Evolutionary conservation across 345 rosid genomes (phyloP).

Genomic region (Lepidium sativum): DNA sequence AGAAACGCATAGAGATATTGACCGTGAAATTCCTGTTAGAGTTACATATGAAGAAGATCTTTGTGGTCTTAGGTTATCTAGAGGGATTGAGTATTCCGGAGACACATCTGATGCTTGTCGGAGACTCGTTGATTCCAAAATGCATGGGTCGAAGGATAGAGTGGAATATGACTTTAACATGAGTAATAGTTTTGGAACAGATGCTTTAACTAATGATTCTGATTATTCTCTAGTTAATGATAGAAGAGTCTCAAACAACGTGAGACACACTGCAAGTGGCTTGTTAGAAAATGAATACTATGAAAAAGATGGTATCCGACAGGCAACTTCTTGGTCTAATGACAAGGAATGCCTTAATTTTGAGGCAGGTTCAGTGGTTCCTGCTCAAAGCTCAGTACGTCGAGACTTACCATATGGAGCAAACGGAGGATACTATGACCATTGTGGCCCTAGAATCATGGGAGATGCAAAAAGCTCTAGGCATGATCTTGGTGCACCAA

Average conservation of each 20-base stretch:
- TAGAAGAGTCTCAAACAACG: conserved; percentile 20
- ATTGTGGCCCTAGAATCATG: conserved; percentile 8
- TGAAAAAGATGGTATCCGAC: conserved; percentile 17
- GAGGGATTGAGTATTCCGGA: conserved; percentile 7
- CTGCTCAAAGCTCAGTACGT: conserved; percentile 20
- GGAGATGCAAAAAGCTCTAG: conserved; percentile 22
- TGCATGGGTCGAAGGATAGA: conserved; percentile 12
- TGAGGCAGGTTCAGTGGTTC: conserved; percentile 19
- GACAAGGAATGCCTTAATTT: conserved; percentile 3
- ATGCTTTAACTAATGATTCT: conserved; percentile 3
- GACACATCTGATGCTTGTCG: conserved; percentile 13
- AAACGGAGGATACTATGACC: conserved; percentile 18
- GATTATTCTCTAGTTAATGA: conserved; percentile 6
- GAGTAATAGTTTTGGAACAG: conserved; percentile 3
- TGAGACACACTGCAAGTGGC: conserved; percentile 15
- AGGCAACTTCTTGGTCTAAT: not conserved
- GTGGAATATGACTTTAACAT: conserved; percentile 14
- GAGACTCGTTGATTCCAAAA: conserved; percentile 14
- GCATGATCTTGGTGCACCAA: conserved; percentile 21
- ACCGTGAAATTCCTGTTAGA: not conserved
- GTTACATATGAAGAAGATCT: conserved; percentile 12
- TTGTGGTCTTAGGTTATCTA: not conserved
- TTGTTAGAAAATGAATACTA: conserved; percentile 15
- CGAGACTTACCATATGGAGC: not conserved
- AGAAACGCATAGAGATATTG: conserved; percentile 2